Base-by-base conservation (phyloP, 106 monocot species). In the Xerophyta viscosa region DNA sequence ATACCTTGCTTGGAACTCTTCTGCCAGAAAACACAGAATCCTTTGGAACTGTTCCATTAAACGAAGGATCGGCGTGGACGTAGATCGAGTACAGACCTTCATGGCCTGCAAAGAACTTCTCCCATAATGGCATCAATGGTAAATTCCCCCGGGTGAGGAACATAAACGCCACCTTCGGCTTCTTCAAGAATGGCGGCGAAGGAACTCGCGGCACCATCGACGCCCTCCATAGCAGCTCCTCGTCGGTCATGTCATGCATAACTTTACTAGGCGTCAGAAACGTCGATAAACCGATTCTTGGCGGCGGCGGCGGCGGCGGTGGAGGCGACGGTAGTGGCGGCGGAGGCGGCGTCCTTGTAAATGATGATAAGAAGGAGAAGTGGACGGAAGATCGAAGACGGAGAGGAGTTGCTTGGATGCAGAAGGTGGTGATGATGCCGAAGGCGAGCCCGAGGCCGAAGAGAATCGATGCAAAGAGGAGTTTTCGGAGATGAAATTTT, bases 141-240 rank as follows among this genome's bases (percentile, higher is more conserved):
- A 93, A 71, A 10, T 39, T 31, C 21, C 92, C 73, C 25, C 72
- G 60, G 1, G 69, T 63, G 26, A 93, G 47, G 69, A 88, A 88
- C 71, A 93, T 41, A 75, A 93, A 93, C 0, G 93, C 93, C 15
- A 93, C 80, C 71, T 93, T 93, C 0, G 87, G 77, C 2, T 49
- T 46, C 10, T 67, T 36, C 0, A 46, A 21, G 41, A 31, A 63
- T 0, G 76, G 67, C 27, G 45, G 29, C 22, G n/a, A 21, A 17
- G 11, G 10, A 13, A 52, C 29, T 15, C 31, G 56, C 7, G 83
- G 83, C 24, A 61, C 71, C 87, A 72, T 67, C 6, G 79, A 79
- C 11, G 88, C 88, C 57, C 65, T 59, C 79, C 69, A 58, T 4
- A 83, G 59, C 39, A 93, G 24, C 54, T 87, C 79, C 42, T 75